These are phyloP conservation scores for Helminthosporium solani DNA, from an alignment of 2,329 filamentous ascomycete species.

Conservation along the genomic window DNA sequence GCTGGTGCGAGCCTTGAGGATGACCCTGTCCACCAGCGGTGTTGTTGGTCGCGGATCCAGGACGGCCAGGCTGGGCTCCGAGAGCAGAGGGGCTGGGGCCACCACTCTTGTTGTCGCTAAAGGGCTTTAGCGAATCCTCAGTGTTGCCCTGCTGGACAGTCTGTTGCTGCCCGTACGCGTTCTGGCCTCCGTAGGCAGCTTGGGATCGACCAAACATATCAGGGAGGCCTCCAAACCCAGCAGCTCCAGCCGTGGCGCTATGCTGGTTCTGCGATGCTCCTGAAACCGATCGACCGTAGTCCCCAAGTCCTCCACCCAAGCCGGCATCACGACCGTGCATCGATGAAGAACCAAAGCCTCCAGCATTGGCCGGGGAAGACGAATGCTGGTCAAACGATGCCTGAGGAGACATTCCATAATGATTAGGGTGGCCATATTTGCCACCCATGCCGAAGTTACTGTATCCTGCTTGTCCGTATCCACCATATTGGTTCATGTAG, in stretches of 20 bases:
- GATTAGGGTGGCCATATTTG: conserved; percentile 64
- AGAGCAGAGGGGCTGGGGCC: conserved; percentile 62
- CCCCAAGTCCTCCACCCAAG: conserved; percentile 54
- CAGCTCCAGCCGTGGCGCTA: conserved; percentile 50
- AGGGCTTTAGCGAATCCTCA: conserved; percentile 60
- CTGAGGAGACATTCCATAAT: conserved; percentile 59
- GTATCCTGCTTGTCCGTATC: conserved; percentile 51
- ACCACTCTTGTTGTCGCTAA: conserved; percentile 56
- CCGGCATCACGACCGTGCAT: conserved; percentile 50
- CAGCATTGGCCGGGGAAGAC: conserved; percentile 62
- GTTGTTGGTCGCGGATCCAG: conserved; percentile 63
- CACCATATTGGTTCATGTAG: conserved; percentile 65
- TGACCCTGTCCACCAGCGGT: conserved; percentile 54
- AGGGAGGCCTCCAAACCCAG: conserved; percentile 54
- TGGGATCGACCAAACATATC: conserved; percentile 62
- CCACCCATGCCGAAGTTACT: conserved; percentile 57
- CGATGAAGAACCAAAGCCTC: conserved; percentile 51
- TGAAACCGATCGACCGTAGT: conserved; percentile 62
- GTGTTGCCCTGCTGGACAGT: conserved; percentile 49
- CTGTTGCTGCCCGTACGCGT: conserved; percentile 52
- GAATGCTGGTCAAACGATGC: conserved; percentile 63
- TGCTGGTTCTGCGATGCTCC: conserved; percentile 58
- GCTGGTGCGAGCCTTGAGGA: conserved; percentile 58
- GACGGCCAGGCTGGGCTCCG: conserved; percentile 60
- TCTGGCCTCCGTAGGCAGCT: conserved; percentile 56